phyloP scores from a whole-genome alignment of 208 protist genomes.

The Strigomonas culicis region DNA sequence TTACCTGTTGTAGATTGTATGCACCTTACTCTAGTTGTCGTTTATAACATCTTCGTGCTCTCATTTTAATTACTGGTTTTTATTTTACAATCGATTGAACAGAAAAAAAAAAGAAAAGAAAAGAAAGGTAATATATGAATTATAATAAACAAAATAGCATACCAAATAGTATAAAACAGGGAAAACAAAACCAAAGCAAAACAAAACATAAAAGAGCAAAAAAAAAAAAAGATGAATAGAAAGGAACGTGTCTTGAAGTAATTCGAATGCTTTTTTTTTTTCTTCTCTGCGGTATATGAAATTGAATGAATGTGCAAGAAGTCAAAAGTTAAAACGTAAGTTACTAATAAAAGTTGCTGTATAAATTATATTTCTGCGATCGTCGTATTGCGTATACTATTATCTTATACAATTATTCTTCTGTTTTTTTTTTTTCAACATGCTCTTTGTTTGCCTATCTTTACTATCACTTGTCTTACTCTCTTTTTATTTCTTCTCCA shows the following conservation, averaged over 20 bases:
- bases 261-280: constrained; percentile 1
- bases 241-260: background rate
- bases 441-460: background rate
- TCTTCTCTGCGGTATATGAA: background rate
- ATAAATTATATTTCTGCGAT: too few species aligned
- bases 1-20: constrained; percentile 5
- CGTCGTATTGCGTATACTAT: background rate
- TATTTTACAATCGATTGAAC: constrained; percentile 7
- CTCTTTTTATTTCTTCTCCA: background rate
- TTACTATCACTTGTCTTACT: background rate
- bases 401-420: background rate
- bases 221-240: background rate
- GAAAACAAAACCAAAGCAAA: constrained; percentile 1
- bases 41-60: background rate
- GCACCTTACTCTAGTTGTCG: background rate
- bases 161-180: background rate
- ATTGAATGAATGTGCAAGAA: background rate
- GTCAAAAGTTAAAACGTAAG: background rate
- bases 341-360: background rate
- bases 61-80: constrained; percentile 14
- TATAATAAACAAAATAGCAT: background rate
- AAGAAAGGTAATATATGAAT: background rate
- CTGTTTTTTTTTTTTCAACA: background rate
- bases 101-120: too few species aligned
- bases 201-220: background rate